These are phyloP conservation scores for Rhodotorula diobovata DNA, from an alignment of 768 basidiomycete species.

Conservation along the genomic window DNA sequence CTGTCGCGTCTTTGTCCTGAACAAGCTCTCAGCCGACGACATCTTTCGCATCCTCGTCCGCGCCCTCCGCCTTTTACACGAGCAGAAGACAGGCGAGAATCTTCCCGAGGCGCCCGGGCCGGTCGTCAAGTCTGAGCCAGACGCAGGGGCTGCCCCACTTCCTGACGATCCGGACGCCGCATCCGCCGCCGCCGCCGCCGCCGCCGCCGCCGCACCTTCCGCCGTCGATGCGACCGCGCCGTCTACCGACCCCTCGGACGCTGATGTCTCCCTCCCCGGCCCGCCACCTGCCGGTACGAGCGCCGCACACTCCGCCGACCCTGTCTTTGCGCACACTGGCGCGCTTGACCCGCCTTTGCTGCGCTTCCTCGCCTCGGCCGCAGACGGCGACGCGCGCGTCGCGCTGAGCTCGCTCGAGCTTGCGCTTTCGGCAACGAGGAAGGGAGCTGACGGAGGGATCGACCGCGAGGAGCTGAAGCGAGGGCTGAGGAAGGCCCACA, in stretches of 20 bases:
- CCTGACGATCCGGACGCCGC: no score
- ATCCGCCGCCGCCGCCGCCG: neutral
- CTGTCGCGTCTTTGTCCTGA: slow-evolving; percentile 66
- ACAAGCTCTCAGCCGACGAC: slow-evolving; percentile 63
- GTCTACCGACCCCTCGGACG: no score
- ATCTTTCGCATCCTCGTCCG: slow-evolving; percentile 59
- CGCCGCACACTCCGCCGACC: slow-evolving; percentile 4
- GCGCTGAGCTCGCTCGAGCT: slow-evolving; percentile 74
- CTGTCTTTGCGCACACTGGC: slow-evolving; percentile 30
- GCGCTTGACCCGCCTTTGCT: slow-evolving; percentile 25
- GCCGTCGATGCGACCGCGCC: no score
- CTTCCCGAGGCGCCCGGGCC: neutral
- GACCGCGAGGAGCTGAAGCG: slow-evolving; percentile 56
- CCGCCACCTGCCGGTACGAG: no score
- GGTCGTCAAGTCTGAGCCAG: slow-evolving; percentile 6
- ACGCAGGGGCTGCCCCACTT: neutral
- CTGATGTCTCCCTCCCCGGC: no score
- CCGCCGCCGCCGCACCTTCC: neutral
- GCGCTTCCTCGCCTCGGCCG: slow-evolving; percentile 39
- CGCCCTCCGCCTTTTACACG: slow-evolving; percentile 47
- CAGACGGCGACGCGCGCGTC: slow-evolving; percentile 49
- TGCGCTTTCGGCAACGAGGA: slow-evolving; percentile 51
- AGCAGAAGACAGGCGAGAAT: neutral
- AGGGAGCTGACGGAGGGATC: neutral
- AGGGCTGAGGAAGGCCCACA: slow-evolving; percentile 58